Percentiles rank a stretch among this genome's conserved stretches.
Conservation (phyloP, 2,329 filamentous ascomycete species). For the Trichoderma endophyticum region DNA sequence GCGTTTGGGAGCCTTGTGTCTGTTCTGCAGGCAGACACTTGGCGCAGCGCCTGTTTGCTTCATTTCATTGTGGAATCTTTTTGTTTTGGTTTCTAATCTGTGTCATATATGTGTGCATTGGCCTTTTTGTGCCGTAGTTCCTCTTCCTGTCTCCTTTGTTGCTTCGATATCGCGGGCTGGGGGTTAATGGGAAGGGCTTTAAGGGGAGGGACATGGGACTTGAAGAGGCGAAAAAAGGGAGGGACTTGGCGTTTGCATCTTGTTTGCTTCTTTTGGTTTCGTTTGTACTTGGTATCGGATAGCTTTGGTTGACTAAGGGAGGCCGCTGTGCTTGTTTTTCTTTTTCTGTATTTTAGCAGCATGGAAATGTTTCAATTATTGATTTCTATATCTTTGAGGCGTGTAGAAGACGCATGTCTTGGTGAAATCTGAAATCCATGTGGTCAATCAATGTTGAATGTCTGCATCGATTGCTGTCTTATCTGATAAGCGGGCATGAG, state of each 20-base stretch:
- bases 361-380: neutral
- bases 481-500: neutral
- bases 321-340: neutral
- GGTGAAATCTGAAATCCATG: neutral
- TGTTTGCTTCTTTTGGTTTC: neutral
- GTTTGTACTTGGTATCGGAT: neutral
- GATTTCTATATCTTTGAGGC: neutral
- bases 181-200: neutral
- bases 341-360: neutral
- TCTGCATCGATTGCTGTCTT: neutral
- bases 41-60: neutral
- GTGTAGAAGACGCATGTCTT: neutral
- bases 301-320: neutral
- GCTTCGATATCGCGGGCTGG: neutral
- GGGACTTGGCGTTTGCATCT: constrained; percentile 7
- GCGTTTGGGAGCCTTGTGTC: neutral
- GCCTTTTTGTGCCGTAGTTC: neutral
- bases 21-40: neutral
- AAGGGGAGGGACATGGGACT: neutral
- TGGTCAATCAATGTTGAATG: neutral
- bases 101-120: constrained; percentile 13
- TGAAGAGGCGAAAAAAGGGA: constrained; percentile 4
- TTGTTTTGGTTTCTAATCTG: neutral
- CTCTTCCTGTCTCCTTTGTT: neutral
- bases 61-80: neutral